Conservation (phyloP, 306 rosid species). For the Vigna trinervia region DNA sequence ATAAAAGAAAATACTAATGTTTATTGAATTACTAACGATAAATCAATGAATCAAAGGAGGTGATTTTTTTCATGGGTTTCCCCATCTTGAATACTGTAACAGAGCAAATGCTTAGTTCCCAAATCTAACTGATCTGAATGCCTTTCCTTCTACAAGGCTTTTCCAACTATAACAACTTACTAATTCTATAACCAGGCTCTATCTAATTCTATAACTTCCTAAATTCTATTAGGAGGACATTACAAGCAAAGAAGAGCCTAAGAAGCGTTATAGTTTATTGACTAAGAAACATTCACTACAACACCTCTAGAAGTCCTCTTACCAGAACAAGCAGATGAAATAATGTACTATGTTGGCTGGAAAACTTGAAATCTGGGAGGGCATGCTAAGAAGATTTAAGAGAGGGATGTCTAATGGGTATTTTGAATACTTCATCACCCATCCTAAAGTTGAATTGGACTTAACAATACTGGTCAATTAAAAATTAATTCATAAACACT, state of each 20-base stretch:
- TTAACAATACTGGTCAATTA: background rate
- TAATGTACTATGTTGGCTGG: background rate
- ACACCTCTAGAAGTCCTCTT: background rate
- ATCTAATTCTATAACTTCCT: background rate
- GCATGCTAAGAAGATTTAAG: background rate
- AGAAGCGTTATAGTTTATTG: background rate
- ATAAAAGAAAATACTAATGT: background rate
- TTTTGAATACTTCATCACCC: background rate
- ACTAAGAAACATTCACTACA: background rate
- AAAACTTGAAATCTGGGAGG: background rate
- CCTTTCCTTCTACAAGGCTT: background rate
- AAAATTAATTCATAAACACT: background rate
- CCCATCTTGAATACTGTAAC: background rate
- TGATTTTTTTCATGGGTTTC: background rate
- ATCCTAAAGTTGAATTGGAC: conserved; percentile 5
- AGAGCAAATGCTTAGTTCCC: conserved; percentile 2
- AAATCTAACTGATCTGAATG: background rate
- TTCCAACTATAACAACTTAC: background rate
- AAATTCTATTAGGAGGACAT: background rate
- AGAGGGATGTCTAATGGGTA: background rate
- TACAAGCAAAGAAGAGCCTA: background rate
- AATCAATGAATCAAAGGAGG: background rate
- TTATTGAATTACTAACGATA: background rate
- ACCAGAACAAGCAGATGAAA: background rate
- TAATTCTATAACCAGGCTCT: background rate